Conservation (phyloP, 1,284 basidiomycete genomes). For the Phaffia rhodozyma region DNA sequence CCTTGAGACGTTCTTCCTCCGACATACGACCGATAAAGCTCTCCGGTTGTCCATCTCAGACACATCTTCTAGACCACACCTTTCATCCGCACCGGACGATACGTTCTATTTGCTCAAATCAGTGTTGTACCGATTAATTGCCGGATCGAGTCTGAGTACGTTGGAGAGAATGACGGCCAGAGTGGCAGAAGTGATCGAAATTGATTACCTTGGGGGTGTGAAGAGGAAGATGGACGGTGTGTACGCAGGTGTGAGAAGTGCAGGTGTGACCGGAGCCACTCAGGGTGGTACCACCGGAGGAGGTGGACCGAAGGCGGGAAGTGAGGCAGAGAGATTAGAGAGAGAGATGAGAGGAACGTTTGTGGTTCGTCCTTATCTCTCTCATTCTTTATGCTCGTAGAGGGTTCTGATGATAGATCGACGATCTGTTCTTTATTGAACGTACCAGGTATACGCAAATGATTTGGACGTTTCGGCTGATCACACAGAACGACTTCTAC, state of each 20-base stretch:
- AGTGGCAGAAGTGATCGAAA: constrained; percentile 61
- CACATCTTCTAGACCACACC: constrained; percentile 45
- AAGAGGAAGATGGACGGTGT: constrained; percentile 74
- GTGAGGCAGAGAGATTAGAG: constrained; percentile 56
- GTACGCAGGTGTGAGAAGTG: constrained; percentile 41
- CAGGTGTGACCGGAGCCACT: constrained; percentile 33
- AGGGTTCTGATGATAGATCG: not conserved
- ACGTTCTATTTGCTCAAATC: constrained; percentile 86
- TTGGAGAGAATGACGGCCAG: constrained; percentile 50
- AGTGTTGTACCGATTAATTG: constrained; percentile 59
- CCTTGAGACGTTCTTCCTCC: constrained; percentile 82
- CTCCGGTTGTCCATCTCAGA: constrained; percentile 53
- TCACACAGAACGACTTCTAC: constrained; percentile 68
- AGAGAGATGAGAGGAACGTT: constrained; percentile 62
- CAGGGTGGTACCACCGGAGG: constrained; percentile 37
- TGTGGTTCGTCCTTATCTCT: constrained; percentile 48
- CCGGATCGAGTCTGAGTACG: constrained; percentile 52
- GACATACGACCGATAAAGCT: constrained; percentile 71
- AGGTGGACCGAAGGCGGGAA: constrained; percentile 31
- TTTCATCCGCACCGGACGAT: constrained; percentile 65
- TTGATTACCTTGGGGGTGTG: constrained; percentile 64
- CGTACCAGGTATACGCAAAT: constrained; percentile 62
- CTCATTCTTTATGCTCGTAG: no score
- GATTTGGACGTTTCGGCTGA: constrained; percentile 75
- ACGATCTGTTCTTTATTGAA: not conserved